phyloP scores from a whole-genome alignment of 805 yeast species.

The Candida jianshihensis region DNA sequence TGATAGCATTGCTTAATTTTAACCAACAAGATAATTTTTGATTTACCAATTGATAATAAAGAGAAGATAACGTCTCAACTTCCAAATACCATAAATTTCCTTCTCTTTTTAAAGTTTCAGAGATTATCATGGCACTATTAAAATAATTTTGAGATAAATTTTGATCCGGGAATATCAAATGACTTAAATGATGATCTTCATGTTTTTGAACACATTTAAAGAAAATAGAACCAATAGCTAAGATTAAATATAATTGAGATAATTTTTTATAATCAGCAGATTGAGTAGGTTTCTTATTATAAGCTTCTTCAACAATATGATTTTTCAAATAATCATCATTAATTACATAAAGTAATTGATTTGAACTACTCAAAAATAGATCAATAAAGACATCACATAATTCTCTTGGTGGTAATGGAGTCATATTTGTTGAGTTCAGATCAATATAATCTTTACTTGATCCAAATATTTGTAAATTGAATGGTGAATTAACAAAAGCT shows the following conservation, averaged over 20 bases:
- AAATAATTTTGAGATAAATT: constrained; percentile 20
- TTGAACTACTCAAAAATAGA: constrained; percentile 28
- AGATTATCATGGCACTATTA: constrained; percentile 25
- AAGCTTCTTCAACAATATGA: not conserved
- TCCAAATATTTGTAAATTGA: no score
- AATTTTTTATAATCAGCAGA: constrained; percentile 19
- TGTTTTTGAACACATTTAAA: constrained; percentile 13
- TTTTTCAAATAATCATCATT: constrained; percentile 26
- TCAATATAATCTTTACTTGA: constrained; percentile 23
- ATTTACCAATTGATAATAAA: constrained; percentile 30
- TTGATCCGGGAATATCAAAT: constrained; percentile 2
- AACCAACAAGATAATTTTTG: constrained; percentile 33
- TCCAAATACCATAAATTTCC: constrained; percentile 32
- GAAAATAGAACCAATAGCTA: constrained; percentile 31
- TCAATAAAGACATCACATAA: constrained; percentile 19
- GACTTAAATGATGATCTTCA: not conserved
- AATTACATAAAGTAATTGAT: constrained; percentile 29
- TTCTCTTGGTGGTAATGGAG: constrained; percentile 22
- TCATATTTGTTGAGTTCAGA: constrained; percentile 4
- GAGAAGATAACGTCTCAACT: constrained; percentile 27
- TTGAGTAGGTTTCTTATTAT: no score
- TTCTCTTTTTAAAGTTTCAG: constrained; percentile 26
- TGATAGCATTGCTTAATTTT: constrained; percentile 29
- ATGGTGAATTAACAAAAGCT: constrained; percentile 11
- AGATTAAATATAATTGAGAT: constrained; percentile 28